These are phyloP conservation scores for Phytopythium boreale DNA, from an alignment of 352 stramenopile genomes.

Conservation along the genomic window DNA sequence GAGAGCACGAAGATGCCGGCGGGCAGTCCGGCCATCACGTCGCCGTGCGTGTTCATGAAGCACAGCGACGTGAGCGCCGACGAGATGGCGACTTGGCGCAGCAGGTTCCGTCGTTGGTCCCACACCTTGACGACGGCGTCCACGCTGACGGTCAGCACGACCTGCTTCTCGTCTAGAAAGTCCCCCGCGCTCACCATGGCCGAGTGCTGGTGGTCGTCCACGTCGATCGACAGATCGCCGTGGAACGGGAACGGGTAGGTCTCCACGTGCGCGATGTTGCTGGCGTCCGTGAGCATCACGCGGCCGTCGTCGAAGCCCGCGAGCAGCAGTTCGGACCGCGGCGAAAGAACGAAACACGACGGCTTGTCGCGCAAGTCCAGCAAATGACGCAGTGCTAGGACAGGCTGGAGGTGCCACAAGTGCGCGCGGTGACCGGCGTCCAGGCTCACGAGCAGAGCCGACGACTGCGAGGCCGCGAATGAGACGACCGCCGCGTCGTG, in stretches of 20 bases:
- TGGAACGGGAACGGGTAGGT: constrained; percentile 15
- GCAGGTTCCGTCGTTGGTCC: constrained; percentile 53
- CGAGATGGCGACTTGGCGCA: constrained; percentile 55
- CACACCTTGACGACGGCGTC: constrained; percentile 73
- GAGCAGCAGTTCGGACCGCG: constrained; percentile 50
- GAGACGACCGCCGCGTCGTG: constrained; percentile 49
- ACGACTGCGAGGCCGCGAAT: constrained; percentile 36
- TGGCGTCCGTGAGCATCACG: constrained; percentile 47
- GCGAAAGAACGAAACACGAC: constrained; percentile 48
- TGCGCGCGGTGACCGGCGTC: constrained; percentile 38
- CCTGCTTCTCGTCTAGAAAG: constrained; percentile 52
- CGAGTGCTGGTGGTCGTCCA: constrained; percentile 48
- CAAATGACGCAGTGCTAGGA: constrained; percentile 49
- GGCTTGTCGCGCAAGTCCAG: constrained; percentile 46
- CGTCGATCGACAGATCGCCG: background rate
- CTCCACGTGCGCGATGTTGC: constrained; percentile 32
- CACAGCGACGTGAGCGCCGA: constrained; percentile 59
- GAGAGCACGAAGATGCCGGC: constrained; percentile 59
- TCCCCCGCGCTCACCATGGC: constrained; percentile 60
- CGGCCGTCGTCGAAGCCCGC: constrained; percentile 61
- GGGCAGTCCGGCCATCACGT: constrained; percentile 50
- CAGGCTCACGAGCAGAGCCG: constrained; percentile 52
- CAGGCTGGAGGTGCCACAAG: constrained; percentile 57
- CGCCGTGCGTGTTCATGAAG: constrained; percentile 63
- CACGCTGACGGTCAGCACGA: constrained; percentile 63